Evolutionary conservation across 78 protist genomes (phyloP).

Genomic region (Tieghemostelium lacteum): DNA sequence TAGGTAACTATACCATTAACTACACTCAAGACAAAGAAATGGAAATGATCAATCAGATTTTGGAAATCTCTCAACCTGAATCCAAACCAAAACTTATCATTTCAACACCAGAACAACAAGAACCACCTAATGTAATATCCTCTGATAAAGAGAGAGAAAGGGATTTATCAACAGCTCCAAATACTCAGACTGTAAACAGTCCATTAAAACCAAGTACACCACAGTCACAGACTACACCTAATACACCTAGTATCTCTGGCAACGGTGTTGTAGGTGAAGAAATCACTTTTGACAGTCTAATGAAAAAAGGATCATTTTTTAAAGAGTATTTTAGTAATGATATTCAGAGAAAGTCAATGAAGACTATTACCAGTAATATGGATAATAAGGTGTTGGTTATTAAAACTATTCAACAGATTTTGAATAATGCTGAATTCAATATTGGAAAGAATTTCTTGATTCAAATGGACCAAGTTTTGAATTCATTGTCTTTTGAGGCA

Average conservation of each 20-base stretch:
- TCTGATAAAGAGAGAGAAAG: constrained; percentile 6
- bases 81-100: constrained; percentile 40
- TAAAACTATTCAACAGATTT: constrained; percentile 17
- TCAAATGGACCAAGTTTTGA: background rate
- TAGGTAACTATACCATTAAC: constrained; percentile 1
- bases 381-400: constrained; percentile 19
- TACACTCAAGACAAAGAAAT: constrained; percentile 43
- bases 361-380: constrained; percentile 14
- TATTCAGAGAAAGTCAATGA: constrained; percentile 27
- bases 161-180: background rate
- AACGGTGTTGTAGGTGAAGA: constrained; percentile 14
- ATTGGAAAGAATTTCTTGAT: constrained; percentile 23
- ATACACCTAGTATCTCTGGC: too few relatives aligned
- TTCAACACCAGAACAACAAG: background rate
- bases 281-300: background rate
- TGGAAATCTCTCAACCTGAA: constrained; percentile 74
- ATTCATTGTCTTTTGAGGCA: background rate
- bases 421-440: constrained; percentile 62
- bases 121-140: background rate
- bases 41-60: constrained; percentile 71
- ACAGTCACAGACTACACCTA: background rate
- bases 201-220: background rate
- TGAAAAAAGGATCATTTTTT: constrained; percentile 8
- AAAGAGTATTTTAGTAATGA: too few relatives aligned
- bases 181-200: background rate